Evolutionary conservation across 1,139 yeast genomes (phyloP).

Genomic region (Wickerhamomyces sp.): DNA sequence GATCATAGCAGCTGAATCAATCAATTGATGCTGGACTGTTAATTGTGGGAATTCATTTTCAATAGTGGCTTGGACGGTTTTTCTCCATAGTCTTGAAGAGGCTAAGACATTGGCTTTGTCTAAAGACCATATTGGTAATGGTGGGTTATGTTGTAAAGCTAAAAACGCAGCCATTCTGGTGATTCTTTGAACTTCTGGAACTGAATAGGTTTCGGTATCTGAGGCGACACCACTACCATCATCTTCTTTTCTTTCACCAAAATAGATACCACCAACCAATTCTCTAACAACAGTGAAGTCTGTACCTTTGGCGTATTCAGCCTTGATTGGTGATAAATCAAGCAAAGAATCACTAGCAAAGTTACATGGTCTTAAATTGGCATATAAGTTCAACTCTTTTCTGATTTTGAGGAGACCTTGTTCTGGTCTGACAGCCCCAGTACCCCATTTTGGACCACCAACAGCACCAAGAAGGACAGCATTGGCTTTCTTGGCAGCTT

Average conservation of each 20-base stretch:
- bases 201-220: constrained; percentile 91
- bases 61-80: constrained; percentile 81
- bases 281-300: constrained; percentile 92
- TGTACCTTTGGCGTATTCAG: constrained; percentile 83
- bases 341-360: constrained; percentile 84
- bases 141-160: constrained; percentile 91
- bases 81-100: constrained; percentile 93
- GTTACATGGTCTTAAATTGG: constrained; percentile 94
- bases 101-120: constrained; percentile 98
- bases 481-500: constrained; percentile 81
- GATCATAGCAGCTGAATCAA: constrained; percentile 98
- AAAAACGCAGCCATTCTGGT: constrained; percentile 97
- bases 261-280: constrained; percentile 95
- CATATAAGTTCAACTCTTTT: constrained; percentile 89
- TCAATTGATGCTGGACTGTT: constrained; percentile 83
- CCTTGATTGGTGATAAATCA: constrained; percentile 81
- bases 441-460: constrained; percentile 97
- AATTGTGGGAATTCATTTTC: constrained; percentile 85
- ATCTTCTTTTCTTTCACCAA: constrained; percentile 93
- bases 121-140: constrained; percentile 89
- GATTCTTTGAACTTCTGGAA: constrained; percentile 87
- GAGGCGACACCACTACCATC: constrained; percentile 81
- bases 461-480: constrained; percentile 96
- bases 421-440: constrained; percentile 92
- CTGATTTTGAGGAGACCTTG: constrained; percentile 92